phyloP scores from a whole-genome alignment of 371 early-diverging fungal genomes.

The Apophysomyces trapeziformis region DNA sequence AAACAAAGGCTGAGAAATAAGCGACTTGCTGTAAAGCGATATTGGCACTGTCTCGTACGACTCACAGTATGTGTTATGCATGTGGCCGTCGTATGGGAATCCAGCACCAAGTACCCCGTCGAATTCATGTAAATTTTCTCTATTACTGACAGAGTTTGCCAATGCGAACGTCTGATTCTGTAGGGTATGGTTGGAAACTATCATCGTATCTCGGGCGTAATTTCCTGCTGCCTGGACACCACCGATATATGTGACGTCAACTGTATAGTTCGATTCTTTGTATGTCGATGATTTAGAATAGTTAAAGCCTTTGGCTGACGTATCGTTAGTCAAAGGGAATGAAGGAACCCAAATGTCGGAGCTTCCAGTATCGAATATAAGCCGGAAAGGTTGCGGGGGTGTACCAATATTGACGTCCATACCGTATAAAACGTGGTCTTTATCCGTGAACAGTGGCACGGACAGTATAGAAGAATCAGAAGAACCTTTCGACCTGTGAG shows the following conservation, averaged over 20 bases:
- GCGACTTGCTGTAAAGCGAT: constrained; percentile 20
- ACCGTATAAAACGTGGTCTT: constrained; percentile 14
- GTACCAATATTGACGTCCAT: constrained; percentile 39
- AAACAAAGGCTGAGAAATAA: constrained; percentile 30
- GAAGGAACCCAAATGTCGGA: constrained; percentile 19
- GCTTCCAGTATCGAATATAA: constrained; percentile 24
- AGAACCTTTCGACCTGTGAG: no score
- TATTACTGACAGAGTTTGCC: constrained; percentile 23
- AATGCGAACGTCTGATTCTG: constrained; percentile 16
- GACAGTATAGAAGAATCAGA: no score
- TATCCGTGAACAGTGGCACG: no score
- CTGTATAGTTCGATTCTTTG: not conserved
- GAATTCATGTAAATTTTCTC: constrained; percentile 4
- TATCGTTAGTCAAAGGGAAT: not conserved
- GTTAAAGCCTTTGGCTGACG: not conserved
- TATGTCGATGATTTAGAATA: constrained; percentile 1
- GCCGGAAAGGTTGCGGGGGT: constrained; percentile 6
- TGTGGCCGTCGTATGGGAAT: constrained; percentile 20
- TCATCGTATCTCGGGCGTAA: constrained; percentile 12
- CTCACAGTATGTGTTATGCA: constrained; percentile 18
- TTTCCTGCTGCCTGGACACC: constrained; percentile 12
- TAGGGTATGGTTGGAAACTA: constrained; percentile 6
- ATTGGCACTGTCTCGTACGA: constrained; percentile 24
- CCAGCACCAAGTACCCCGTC: constrained; percentile 35
- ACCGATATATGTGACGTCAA: not conserved